Base-by-base conservation (phyloP, 1,284 basidiomycete species). In the Heterobasidion occidentale region DNA sequence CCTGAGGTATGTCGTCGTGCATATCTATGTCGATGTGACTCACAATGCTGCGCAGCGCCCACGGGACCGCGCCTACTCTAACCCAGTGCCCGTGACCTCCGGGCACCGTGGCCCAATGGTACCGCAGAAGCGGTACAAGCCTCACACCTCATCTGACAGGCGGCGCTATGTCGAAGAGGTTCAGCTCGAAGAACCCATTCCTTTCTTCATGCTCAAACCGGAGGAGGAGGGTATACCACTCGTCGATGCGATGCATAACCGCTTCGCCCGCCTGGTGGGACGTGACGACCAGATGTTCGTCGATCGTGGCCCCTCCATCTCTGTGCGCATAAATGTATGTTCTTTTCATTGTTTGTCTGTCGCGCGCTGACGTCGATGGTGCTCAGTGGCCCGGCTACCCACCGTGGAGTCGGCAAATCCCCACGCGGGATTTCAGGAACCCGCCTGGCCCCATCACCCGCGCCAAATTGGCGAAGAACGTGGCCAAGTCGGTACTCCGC, bases 381-480 rank as follows among this genome's bases (percentile, higher is more conserved):
- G 7, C 59, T 52, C 59, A 89, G 86, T 90, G 88, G 87, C 85
- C 85, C 7, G 86, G 87, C 0, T 89, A 88, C 62, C 71, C 79
- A n/a, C 74, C 79, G 46, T 90, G 86, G 86, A 86, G 82, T 57
- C 77, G 83, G 55, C 88, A 90, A 65, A 90, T 90, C 58, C 88
- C 87, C 8, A 90, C 87, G 0, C 80, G 81, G 67, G 86, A 90
- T 68, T 90, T 88, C 67, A 77, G 79, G 36, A 87, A 78, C 57
- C 86, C 87, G 0, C 88, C 86, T 48, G 78, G 83, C 4, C 86
- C 82, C 11, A 87, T 90, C 60, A 87, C 84, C 2, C 73, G 75
- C 54, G 78, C 77, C 14, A 86, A 86, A 62, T 72, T 86, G 14
- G 84, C 82, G 1, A 87, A 85, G 65, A 84, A 83, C 54, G 75